Evolutionary conservation across 2,329 filamentous ascomycete genomes (phyloP), one percentile per base, ranked within the genome.

Genomic region (Tolypocladium ovalisporum): DNA sequence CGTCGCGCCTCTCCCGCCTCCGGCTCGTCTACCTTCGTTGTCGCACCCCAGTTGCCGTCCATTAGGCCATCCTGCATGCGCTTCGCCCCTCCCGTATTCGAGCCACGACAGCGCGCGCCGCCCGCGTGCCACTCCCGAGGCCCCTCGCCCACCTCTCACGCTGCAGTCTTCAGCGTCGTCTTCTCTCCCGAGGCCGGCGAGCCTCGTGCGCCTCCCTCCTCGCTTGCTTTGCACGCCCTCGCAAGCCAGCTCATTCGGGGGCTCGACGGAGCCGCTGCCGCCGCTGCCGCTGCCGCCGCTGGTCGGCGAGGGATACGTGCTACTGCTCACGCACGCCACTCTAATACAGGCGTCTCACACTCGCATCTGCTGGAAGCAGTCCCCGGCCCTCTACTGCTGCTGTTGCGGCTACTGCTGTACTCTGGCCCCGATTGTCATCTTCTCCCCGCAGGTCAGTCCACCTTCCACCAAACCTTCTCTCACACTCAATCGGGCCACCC

Each of bases 21-120:
- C 44, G 44, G 44, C 44, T 49, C 44, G 6, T 32, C 17, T 17
- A n/a, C 27, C 12, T 27, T 17, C 44, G 44, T 27, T 8, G 44
- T 8, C 44, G 27, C 27, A 29, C 19, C 8, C 27, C 44, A 10
- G 15, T n/a, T 32, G 44, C 5, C 15, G 13, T 29, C 24, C 27
- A 67, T 72, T 70, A 68, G 69, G 68, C 66, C 63, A 70, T 62
- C 68, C 65, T 71, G 69, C 70, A 72, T 71, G 66, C 64, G 61
- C 64, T 70, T 63, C 66, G 62, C 62, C n/a, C 65, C 68, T 67
- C 65, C 67, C 67, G 68, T 68, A 72, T 68, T 72, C 70, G 70
- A 72, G 70, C 70, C 70, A 72, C 70, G 70, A 72, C 70, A 71
- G 63, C 68, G 65, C 65, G 67, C 62, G 64, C 56, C 52, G 52